Evolutionary conservation across 2,329 filamentous ascomycete species (phyloP).

Genomic region (Colletotrichum phormii): DNA sequence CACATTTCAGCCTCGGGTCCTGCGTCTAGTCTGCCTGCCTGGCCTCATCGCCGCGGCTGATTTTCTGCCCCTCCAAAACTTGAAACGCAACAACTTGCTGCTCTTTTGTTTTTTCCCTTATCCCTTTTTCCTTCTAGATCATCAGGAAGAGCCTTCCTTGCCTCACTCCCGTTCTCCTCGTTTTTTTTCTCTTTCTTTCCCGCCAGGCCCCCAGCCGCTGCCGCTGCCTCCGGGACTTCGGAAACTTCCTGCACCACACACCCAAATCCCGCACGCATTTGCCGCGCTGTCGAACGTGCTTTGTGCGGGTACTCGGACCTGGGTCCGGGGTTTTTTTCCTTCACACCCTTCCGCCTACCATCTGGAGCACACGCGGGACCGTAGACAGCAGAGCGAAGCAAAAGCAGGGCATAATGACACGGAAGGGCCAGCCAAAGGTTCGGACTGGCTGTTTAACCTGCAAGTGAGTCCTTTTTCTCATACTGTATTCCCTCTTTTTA

Average conservation of each 20-base stretch:
- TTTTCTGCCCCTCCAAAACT: constrained; percentile 4
- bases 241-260: not conserved
- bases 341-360: too few species aligned
- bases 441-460: constrained; percentile 65
- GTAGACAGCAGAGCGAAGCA: too few species aligned
- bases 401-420: constrained; percentile 16
- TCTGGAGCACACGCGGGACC: not conserved
- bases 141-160: too few species aligned
- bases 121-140: not conserved
- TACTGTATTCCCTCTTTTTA: not conserved
- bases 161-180: not conserved
- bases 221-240: not conserved
- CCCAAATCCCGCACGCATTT: not conserved
- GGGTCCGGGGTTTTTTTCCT: not conserved
- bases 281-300: not conserved
- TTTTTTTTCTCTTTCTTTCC: not conserved
- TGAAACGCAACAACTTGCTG: constrained; percentile 7
- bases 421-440: constrained; percentile 48
- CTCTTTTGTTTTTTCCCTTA: not conserved
- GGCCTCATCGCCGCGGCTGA: constrained; percentile 1
- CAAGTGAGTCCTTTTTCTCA: constrained; percentile 54
- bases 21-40: constrained; percentile 3
- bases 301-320: not conserved
- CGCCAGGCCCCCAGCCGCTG: not conserved
- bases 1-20: not conserved